Evolutionary conservation across 2,329 filamentous ascomycete genomes (phyloP), one percentile per base, ranked within the genome.

Genomic region (Balansia obtecta): DNA sequence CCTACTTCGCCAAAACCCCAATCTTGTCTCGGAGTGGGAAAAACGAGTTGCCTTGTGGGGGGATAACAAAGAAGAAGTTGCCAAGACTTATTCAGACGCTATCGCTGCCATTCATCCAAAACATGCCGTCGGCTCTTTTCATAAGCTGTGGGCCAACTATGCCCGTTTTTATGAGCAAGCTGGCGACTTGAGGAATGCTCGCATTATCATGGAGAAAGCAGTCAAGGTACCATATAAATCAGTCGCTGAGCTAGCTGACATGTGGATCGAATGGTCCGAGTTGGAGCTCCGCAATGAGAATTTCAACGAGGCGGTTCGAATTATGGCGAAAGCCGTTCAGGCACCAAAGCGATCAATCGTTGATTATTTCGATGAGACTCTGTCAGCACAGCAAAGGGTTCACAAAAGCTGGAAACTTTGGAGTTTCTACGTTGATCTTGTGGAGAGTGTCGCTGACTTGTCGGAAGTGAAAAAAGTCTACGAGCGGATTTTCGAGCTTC

Each of bases 331-430:
- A 67, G 93, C 93, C 16, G 91, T 93, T 5, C 90, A 95, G 65
- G 88, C 93, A n/a, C 90, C 93, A 0, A 97, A 97, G 68, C 76
- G 88, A 56, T 96, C 91, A n/a, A 94, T 83, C 2, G 89, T 98
- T n/a, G 93, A 98, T 70, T 98, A 97, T 65, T 98, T 97, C 62
- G 93, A 98, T 64, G 94, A 98, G 64, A 88, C 80, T 0, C 72
- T 98, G 7, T 89, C 88, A 1, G 91, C 93, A 4, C 93, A 98
- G 65, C 93, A 97, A 70, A 81, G 94, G 55, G 87, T 98, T 3
- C 93, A 98, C 71, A 98, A 98, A 74, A 95, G 88, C 64, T 98
- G 93, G 93, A 98, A 97, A 66, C 71, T 98, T 11, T 98, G 93
- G 93, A 95, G 89, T 68, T 98, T 98, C 72, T 98, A 98, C 60